Evolutionary conservation across 495 filamentous ascomycete species (phyloP), one percentile per base, ranked within the genome.

Genomic region (Xylaria scruposa): DNA sequence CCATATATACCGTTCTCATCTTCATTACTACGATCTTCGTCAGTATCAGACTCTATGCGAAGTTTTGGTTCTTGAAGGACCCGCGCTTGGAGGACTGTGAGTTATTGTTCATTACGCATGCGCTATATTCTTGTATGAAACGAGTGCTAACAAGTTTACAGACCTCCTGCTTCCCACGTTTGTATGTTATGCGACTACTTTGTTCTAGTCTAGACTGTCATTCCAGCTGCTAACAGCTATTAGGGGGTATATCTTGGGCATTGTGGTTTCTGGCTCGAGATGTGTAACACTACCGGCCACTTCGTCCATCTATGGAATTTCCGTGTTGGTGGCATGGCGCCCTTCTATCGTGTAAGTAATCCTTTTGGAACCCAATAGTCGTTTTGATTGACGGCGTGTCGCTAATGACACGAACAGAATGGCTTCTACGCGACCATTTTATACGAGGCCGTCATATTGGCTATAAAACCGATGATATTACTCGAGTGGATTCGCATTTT

Each of bases 401-500:
- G 21, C 47, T 64, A 40, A 44, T n/a, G 38, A n/a, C 13, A 0
- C 24, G 46, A 44, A 9, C 5, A 73, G 71, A 66, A 70, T 65
- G 66, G 46, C 29, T 73, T 73, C 19, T 66, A 47, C 51, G 67
- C 24, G 13, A 46, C 49, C 33, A 26, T 58, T 19, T 58, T 79
- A 56, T 79, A 77, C 56, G 59, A 61, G 26, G 58, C 70, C 42
- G 71, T 73, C 21, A 70, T 79, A 26, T 67, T 75, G 19, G 19
- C 49, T 19, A 54, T 79, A 44, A 79, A 79, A 61, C 56, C 67
- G 15, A 68, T 66, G 26, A 79, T 79, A 40, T 58, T 79, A 46
- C 26, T 76, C 4, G 77, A 79, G 51, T 77, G 77, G 77, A 64
- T 59, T 40, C 72, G 71, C n/a, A 70, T 79, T 15, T 79, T 79